These are phyloP conservation scores for Oryza glumipatula DNA, from an alignment of 176 grass and related monocot genomes.

Conservation along the genomic window DNA sequence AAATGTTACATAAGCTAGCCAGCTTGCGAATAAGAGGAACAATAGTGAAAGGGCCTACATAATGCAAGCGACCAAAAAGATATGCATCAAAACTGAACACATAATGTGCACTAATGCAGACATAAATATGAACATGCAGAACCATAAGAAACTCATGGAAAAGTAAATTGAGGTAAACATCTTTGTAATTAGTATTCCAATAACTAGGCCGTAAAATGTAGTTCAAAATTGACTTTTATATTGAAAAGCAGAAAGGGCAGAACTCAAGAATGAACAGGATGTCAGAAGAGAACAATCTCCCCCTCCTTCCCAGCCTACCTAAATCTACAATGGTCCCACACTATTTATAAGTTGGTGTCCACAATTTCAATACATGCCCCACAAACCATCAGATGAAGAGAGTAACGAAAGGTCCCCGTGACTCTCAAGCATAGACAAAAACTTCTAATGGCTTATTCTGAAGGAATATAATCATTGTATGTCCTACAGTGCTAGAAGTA, in stretches of 20 bases:
- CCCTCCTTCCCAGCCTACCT: not conserved
- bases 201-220: conserved; percentile 24
- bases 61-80: conserved; percentile 20
- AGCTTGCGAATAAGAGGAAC: conserved; percentile 94
- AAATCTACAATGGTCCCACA: not conserved
- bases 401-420: not conserved
- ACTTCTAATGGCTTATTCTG: conserved; percentile 25
- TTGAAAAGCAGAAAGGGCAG: conserved; percentile 12
- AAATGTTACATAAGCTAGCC: conserved; percentile 96
- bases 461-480: conserved; percentile 13
- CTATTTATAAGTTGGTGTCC: not conserved
- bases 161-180: conserved; percentile 12
- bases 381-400: conserved; percentile 7
- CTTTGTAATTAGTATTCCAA: not conserved
- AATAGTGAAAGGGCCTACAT: conserved; percentile 80
- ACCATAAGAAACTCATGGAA: not conserved
- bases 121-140: conserved; percentile 28
- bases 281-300: not conserved
- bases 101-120: conserved; percentile 6
- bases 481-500: conserved; percentile 1
- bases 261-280: not conserved
- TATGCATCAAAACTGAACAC: conserved; percentile 31
- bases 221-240: not conserved
- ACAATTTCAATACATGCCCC: conserved; percentile 16
- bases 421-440: conserved; percentile 6